These are phyloP conservation scores for Backusella morwellensis DNA, from an alignment of 192 early-diverging fungal genomes.

Conservation along the genomic window DNA sequence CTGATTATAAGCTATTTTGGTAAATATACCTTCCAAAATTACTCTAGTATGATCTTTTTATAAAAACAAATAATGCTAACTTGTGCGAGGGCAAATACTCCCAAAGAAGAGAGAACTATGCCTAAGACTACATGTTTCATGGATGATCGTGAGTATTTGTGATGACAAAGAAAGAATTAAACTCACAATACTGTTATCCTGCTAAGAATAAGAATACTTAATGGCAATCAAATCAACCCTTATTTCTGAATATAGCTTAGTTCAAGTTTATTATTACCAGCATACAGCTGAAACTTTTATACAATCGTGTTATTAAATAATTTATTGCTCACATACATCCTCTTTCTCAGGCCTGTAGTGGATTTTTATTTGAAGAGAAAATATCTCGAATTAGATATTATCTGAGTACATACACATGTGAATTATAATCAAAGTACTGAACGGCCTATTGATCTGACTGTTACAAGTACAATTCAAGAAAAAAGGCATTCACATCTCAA, in stretches of 20 bases:
- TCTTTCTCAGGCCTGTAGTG: not conserved
- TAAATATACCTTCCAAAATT: not conserved
- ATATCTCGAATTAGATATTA: not conserved
- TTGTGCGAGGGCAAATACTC: not conserved
- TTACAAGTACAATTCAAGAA: not conserved
- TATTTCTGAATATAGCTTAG: not conserved
- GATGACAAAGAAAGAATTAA: conserved; percentile 7
- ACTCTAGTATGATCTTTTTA: not conserved
- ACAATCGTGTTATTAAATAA: not conserved
- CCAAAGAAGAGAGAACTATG: not conserved
- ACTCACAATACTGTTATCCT: not conserved
- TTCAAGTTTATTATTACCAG: not conserved
- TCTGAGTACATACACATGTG: not conserved
- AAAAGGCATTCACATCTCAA: not conserved
- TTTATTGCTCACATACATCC: not conserved
- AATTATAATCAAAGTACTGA: not conserved
- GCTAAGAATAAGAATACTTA: not conserved
- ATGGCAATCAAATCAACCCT: not conserved
- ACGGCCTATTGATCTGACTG: not conserved
- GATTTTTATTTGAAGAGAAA: not conserved
- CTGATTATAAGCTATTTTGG: not conserved
- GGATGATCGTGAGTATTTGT: not conserved
- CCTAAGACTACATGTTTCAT: not conserved
- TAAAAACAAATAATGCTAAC: not conserved
- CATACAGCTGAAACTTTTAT: not conserved